Conservation (phyloP, 306 rosid genomes). For the Dalbergia oliveri region DNA sequence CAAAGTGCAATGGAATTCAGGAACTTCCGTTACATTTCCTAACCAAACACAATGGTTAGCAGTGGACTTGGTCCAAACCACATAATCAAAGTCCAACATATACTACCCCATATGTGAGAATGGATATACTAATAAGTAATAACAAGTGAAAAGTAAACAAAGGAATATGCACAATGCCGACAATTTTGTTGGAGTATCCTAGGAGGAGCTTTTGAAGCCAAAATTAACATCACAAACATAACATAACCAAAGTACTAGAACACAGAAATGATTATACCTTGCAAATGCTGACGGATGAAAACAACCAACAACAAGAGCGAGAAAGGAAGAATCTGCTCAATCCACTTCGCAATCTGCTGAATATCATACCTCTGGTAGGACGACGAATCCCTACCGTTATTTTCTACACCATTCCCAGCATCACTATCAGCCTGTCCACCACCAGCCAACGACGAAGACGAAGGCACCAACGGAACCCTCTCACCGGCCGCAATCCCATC, state of each 20-base stretch:
- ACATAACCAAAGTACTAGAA: slow-evolving; percentile 16
- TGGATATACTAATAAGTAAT: slow-evolving; percentile 6
- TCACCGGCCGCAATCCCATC: slow-evolving; percentile 42
- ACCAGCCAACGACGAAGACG: slow-evolving; percentile 57
- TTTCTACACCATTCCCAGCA: slow-evolving; percentile 55
- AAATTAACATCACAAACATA: slow-evolving; percentile 28
- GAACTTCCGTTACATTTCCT: too few species aligned
- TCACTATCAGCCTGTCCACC: slow-evolving; percentile 52
- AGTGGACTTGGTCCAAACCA: slow-evolving; percentile 1
- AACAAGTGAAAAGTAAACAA: neutral
- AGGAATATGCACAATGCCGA: neutral
- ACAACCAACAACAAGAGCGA: slow-evolving; percentile 77
- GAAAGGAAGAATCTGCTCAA: slow-evolving; percentile 92
- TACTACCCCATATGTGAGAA: neutral
- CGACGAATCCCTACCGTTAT: slow-evolving; percentile 59
- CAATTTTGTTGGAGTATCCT: neutral
- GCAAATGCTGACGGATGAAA: slow-evolving; percentile 93
- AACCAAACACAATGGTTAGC: neutral
- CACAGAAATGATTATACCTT: slow-evolving; percentile 60
- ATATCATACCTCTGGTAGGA: slow-evolving; percentile 82
- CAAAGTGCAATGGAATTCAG: too few species aligned
- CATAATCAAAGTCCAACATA: slow-evolving; percentile 8
- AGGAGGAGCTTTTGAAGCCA: slow-evolving; percentile 33
- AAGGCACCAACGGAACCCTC: slow-evolving; percentile 64
- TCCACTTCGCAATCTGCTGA: slow-evolving; percentile 84